Evolutionary conservation across 1,284 basidiomycete species (phyloP), one percentile per base, ranked within the genome.

Genomic region (Neolentinus lepideus): DNA sequence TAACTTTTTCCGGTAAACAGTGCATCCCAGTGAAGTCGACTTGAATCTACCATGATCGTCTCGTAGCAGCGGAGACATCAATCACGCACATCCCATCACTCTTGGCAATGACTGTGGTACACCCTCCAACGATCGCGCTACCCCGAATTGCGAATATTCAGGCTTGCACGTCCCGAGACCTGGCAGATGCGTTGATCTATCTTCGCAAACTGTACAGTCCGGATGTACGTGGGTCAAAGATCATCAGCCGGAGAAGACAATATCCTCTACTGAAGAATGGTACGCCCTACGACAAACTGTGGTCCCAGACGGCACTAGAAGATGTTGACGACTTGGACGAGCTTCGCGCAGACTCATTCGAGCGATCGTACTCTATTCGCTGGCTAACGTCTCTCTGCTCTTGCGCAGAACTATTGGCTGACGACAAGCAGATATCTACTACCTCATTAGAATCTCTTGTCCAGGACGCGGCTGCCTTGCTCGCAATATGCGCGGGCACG

Each of bases 341-440:
- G 0, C 59, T 75, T 22, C 70, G 72, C 36, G 63, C 69, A 0
- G 89, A 90, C 64, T 61, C 72, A 0, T 91, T 88, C 66, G 90
- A 92, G 66, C 77, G 85, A 10, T 67, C 78, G 0, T 84, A 86
- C 60, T 75, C 85, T 0, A 75, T 89, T 12, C 78, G 78, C 56
- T 92, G 89, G 89, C 74, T 92, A 21, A 85, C 80, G 1, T 68
- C 77, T 1, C 74, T 90, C 48, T 69, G 90, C 24, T 16, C 38
- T 43, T 21, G 38, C 12, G 38, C 38, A 63, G 67, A 9, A 66
- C 66, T 19, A 58, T 68, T 35, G 36, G 61, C 47, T 11, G 66
- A 64, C 36, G 54, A 48, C 47, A 24, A 4, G 25, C 43, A 58
- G 12, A 55, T 56, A 25, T 48, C 52, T 0, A 21, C 58, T 9